Conservation (phyloP, 169 alveolate species). For the Eimeria nieschulzi region DNA sequence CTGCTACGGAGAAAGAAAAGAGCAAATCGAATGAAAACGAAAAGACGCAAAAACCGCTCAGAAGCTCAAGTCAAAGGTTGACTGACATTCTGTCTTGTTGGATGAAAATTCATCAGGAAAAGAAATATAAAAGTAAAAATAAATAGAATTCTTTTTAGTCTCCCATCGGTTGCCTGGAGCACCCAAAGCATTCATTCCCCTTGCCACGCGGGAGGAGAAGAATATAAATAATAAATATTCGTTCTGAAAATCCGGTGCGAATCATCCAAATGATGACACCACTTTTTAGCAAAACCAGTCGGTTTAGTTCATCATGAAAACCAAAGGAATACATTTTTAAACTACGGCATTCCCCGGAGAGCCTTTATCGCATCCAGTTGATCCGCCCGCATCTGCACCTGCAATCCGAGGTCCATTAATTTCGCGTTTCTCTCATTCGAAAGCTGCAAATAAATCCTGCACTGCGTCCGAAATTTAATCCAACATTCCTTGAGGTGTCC, state of each 20-base stretch:
- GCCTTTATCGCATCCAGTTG: conserved; percentile 53
- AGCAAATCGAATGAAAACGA: neutral
- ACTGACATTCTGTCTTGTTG: neutral
- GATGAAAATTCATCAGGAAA: no score
- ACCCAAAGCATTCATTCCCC: no score
- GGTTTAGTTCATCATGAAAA: neutral
- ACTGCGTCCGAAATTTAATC: conserved; percentile 23
- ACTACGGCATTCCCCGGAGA: neutral
- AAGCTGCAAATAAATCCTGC: conserved; percentile 39
- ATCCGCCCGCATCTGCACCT: conserved; percentile 21
- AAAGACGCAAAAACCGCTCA: neutral
- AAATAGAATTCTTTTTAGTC: no score
- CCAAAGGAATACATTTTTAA: neutral
- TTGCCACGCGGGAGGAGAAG: no score
- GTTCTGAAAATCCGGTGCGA: no score
- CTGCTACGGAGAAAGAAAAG: neutral
- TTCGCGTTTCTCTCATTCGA: neutral
- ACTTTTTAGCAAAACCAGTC: neutral
- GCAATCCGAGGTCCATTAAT: conserved; percentile 16
- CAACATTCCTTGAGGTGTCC: neutral
- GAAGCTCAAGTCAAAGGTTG: neutral
- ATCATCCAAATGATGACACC: neutral
- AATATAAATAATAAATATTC: no score
- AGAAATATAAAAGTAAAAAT: no score
- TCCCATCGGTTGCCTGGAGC: no score